Evolutionary conservation across 208 protist genomes (phyloP).

Genomic region (Histomonas meleagridis): DNA sequence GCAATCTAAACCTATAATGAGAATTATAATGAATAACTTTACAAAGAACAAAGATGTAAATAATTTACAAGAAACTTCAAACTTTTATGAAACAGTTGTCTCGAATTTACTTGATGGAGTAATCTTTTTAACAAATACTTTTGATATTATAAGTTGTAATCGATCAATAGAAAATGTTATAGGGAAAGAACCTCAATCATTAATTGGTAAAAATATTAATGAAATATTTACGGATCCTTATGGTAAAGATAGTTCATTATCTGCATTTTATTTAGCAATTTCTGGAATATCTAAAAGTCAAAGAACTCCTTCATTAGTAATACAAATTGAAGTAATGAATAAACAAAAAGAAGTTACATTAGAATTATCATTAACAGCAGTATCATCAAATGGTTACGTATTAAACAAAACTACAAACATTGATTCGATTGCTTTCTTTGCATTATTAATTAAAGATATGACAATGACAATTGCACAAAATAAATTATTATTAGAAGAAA

Average conservation of each 20-base stretch:
- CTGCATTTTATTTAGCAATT: neutral
- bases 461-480: neutral
- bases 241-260: neutral
- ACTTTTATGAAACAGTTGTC: constrained; percentile 12
- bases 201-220: neutral
- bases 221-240: neutral
- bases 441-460: neutral
- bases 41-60: neutral
- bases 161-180: neutral
- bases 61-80: too few relatives aligned
- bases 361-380: neutral
- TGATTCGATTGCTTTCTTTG: neutral
- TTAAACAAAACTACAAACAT: neutral
- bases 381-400: neutral
- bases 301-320: neutral
- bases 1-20: neutral
- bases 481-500: neutral
- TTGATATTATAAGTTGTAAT: neutral
- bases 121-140: neutral
- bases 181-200: neutral
- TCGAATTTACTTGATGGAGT: neutral
- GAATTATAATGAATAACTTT: neutral
- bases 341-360: neutral
- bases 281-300: neutral
- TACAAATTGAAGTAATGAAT: neutral